Conservation (phyloP, 257 asterid species). For the Thymus quinquecostatus region DNA sequence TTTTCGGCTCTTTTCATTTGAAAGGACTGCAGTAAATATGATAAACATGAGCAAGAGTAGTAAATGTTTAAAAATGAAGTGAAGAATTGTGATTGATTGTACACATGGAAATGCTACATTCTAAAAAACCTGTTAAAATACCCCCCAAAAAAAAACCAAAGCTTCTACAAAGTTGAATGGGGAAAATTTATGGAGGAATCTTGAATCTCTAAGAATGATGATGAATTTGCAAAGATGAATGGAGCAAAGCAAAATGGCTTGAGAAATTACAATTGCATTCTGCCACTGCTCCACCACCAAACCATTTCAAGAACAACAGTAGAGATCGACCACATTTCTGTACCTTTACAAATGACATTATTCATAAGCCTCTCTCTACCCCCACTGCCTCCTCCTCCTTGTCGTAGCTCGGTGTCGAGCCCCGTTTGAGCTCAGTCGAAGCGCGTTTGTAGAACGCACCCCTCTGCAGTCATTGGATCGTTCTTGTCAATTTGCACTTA, state of each 20-base stretch:
- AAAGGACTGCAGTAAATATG: neutral
- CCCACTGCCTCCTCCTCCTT: slow-evolving; percentile 23
- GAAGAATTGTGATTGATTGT: slow-evolving; percentile 31
- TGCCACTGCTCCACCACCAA: slow-evolving; percentile 41
- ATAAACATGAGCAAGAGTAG: neutral
- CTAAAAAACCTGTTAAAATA: slow-evolving; percentile 5
- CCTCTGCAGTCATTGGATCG: slow-evolving; percentile 54
- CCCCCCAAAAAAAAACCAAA: slow-evolving; percentile 15
- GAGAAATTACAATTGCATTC: slow-evolving; percentile 49
- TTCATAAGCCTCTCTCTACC: neutral
- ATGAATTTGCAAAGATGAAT: slow-evolving; percentile 20
- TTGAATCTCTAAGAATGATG: slow-evolving; percentile 33
- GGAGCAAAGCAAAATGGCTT: slow-evolving; percentile 46
- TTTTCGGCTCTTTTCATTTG: neutral
- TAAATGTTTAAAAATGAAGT: neutral
- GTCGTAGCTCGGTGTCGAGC: slow-evolving; percentile 7
- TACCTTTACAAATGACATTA: slow-evolving; percentile 41
- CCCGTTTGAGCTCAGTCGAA: too few species aligned
- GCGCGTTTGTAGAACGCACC: too few species aligned
- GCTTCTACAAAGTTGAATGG: slow-evolving; percentile 31
- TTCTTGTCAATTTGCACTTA: slow-evolving; percentile 70
- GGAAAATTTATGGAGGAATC: slow-evolving; percentile 30
- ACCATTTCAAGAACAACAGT: slow-evolving; percentile 19
- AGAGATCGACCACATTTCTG: slow-evolving; percentile 25
- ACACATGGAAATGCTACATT: slow-evolving; percentile 42